Percentiles rank a stretch among this genome's conserved stretches.
phyloP scores from a whole-genome alignment of 805 yeast species.

The Candida silvicultrix region DNA sequence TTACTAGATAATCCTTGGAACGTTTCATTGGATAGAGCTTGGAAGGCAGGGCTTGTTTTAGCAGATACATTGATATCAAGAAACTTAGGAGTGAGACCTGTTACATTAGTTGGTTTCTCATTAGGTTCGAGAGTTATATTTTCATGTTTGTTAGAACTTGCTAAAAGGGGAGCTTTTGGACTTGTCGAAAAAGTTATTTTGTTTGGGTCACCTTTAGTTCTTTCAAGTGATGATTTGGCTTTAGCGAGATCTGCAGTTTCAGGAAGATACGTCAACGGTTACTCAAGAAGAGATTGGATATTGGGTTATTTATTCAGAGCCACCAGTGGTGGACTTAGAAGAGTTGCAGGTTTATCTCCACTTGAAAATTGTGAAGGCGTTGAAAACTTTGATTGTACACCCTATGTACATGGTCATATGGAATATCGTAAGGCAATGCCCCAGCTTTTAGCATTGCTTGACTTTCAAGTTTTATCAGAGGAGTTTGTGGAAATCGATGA shows the following conservation, averaged over 20 bases:
- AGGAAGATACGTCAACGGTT: conserved; percentile 87
- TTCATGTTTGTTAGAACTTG: conserved; percentile 82
- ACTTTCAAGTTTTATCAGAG: conserved; percentile 80
- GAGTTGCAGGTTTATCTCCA: conserved; percentile 87
- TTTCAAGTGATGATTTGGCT: conserved; percentile 69
- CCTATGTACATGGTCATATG: conserved; percentile 90
- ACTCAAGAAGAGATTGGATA: conserved; percentile 91
- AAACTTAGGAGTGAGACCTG: conserved; percentile 87
- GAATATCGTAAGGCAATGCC: conserved; percentile 96
- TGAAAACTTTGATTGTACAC: conserved; percentile 86
- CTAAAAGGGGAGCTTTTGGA: conserved; percentile 81
- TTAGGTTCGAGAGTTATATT: conserved; percentile 88
- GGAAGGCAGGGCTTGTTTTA: conserved; percentile 88
- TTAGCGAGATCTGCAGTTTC: conserved; percentile 81
- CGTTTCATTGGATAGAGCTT: conserved; percentile 92
- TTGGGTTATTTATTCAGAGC: conserved; percentile 93
- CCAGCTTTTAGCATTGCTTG: conserved; percentile 55
- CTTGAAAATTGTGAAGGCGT: conserved; percentile 57
- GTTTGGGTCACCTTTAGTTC: conserved; percentile 85
- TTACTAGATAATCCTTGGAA: conserved; percentile 96
- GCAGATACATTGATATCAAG: conserved; percentile 88
- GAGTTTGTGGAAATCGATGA: conserved; percentile 95
- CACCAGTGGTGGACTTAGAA: conserved; percentile 86
- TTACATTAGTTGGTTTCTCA: conserved; percentile 89
- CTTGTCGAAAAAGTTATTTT: conserved; percentile 81